Conservation (phyloP, 176 grass and related monocot species). For the Lolium perenne region DNA sequence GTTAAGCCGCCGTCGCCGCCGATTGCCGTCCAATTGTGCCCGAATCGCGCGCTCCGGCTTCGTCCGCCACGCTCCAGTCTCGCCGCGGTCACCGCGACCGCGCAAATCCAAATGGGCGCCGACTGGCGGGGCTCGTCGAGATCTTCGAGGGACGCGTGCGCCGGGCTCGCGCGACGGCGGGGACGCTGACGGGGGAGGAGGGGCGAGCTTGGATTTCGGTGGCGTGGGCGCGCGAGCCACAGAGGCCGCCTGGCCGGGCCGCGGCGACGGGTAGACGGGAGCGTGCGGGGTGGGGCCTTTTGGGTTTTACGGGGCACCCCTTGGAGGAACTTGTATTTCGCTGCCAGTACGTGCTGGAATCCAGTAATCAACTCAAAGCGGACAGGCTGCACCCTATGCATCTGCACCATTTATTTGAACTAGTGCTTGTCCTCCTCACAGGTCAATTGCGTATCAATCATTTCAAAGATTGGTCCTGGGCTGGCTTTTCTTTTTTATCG, state of each 20-base stretch:
- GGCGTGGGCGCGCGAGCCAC: constrained; percentile 38
- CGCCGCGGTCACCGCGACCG: not conserved
- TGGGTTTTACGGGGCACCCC: not conserved
- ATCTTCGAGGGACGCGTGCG: not conserved
- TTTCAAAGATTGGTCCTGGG: too few relatives aligned
- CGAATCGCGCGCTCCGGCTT: not conserved
- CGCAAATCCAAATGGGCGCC: not conserved
- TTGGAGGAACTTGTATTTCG: not conserved
- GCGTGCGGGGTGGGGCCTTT: not conserved
- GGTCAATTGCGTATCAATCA: too few relatives aligned
- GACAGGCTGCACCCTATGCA: too few relatives aligned
- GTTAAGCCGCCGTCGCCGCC: not conserved
- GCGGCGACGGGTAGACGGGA: constrained; percentile 10
- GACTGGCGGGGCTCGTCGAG: not conserved
- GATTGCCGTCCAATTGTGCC: not conserved
- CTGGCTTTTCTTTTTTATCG: too few relatives aligned
- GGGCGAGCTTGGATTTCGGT: not conserved
- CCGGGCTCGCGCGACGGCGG: not conserved
- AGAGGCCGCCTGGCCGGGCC: not conserved
- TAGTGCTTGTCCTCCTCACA: too few relatives aligned
- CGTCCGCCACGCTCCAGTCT: not conserved
- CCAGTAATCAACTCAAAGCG: too few relatives aligned
- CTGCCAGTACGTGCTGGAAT: too few relatives aligned
- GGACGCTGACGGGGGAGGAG: not conserved
- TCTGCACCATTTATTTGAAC: too few relatives aligned